Conservation (phyloP, 257 asterid genomes). For the Cinchona pubescens region DNA sequence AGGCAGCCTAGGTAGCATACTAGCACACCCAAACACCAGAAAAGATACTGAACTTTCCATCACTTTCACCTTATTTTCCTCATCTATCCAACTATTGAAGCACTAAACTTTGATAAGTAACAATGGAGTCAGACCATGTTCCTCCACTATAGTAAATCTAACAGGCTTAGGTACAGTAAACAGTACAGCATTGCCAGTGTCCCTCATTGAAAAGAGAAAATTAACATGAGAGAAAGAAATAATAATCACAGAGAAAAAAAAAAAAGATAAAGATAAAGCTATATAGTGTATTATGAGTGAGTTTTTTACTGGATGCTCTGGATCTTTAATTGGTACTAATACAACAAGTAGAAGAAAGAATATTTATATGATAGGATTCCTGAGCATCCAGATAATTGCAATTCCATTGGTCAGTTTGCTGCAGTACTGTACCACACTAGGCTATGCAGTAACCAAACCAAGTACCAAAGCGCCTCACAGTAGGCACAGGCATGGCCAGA, state of each 20-base stretch:
- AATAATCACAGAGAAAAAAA: not conserved
- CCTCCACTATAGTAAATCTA: not conserved
- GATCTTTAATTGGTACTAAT: not conserved
- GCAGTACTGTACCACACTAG: constrained; percentile 10
- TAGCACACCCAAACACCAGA: not conserved
- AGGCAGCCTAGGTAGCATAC: not conserved
- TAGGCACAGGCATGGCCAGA: constrained; percentile 10
- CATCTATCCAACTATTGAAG: not conserved
- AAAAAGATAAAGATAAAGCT: not conserved
- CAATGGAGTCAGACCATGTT: not conserved
- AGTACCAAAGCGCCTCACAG: constrained; percentile 33
- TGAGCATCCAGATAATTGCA: constrained; percentile 8
- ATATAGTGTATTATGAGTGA: not conserved
- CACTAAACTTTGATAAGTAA: not conserved
- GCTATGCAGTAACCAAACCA: constrained; percentile 24
- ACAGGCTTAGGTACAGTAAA: not conserved
- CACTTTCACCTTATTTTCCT: not conserved
- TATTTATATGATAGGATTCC: not conserved
- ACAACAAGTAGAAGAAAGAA: not conserved
- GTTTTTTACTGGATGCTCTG: no score
- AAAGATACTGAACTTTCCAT: not conserved
- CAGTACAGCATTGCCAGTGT: not conserved
- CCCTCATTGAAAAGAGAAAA: not conserved
- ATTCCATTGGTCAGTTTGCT: constrained; percentile 20
- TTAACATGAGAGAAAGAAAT: not conserved